phyloP scores from a whole-genome alignment of 805 yeast genomes.

The Saccharomyces jurei region DNA sequence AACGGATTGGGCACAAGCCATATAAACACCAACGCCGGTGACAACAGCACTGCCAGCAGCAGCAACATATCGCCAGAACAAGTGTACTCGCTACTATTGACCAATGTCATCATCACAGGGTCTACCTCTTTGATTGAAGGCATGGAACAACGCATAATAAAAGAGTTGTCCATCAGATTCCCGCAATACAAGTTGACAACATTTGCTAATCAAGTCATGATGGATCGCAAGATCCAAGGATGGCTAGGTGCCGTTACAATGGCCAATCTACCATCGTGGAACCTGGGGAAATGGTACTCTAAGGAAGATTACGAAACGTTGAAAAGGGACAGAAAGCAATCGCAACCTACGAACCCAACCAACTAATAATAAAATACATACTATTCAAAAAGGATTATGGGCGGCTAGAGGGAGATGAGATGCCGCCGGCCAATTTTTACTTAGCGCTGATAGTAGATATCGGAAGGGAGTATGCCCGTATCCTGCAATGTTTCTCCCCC shows the following conservation, averaged over 20 bases:
- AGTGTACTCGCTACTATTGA: conserved; percentile 23
- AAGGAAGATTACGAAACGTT: conserved; percentile 15
- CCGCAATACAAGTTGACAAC: conserved; percentile 81
- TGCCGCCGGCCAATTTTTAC: not conserved
- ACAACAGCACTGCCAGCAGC: conserved; percentile 1
- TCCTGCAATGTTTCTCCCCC: not conserved
- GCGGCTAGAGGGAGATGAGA: not conserved
- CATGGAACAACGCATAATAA: conserved; percentile 66
- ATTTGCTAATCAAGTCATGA: conserved; percentile 69
- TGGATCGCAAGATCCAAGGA: conserved; percentile 66
- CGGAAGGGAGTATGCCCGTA: not conserved
- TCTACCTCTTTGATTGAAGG: conserved; percentile 72
- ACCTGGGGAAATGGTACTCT: conserved; percentile 25
- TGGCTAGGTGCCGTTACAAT: conserved; percentile 69
- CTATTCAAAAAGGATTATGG: not conserved
- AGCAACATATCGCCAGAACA: conserved; percentile 21
- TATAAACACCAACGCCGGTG: not conserved
- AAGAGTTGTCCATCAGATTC: conserved; percentile 58
- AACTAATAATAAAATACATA: not conserved
- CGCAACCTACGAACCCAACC: not conserved
- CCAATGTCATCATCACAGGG: conserved; percentile 76
- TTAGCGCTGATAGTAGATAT: not conserved
- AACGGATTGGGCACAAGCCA: not conserved
- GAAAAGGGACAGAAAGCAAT: not conserved
- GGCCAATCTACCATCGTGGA: conserved; percentile 26